phyloP scores from a whole-genome alignment of 2,329 filamentous ascomycete species.

The Scedosporium dehoogii region DNA sequence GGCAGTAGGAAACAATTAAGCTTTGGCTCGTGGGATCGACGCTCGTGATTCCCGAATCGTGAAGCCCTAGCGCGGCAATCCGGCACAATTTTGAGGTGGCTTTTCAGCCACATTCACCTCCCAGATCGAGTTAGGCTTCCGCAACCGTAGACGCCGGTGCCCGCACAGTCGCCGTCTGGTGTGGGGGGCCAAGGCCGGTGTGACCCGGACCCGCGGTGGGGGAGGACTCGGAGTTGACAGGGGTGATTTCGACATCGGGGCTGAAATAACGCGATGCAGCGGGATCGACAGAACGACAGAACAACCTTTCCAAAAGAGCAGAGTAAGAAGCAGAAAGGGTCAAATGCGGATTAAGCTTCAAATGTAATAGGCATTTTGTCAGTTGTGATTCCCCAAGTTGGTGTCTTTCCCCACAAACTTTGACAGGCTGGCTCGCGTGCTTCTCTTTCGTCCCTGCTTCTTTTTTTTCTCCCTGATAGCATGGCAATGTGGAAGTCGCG shows the following conservation, averaged over 20 bases:
- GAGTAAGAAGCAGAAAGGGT: background rate
- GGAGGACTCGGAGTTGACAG: background rate
- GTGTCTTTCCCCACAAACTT: background rate
- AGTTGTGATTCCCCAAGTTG: background rate
- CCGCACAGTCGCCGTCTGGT: too few species aligned
- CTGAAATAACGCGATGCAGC: slow-evolving; percentile 5
- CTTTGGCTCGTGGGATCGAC: background rate
- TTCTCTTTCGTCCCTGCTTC: too few species aligned
- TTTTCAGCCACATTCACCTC: too few species aligned
- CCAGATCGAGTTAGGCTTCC: background rate
- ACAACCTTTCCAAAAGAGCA: background rate
- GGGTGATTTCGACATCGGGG: slow-evolving; percentile 5
- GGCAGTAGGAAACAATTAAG: background rate
- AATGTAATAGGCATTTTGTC: too few species aligned
- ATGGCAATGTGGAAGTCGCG: too few species aligned
- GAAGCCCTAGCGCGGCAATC: background rate
- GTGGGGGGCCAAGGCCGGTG: background rate
- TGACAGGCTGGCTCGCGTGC: background rate
- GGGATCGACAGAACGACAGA: background rate
- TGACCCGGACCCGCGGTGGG: background rate
- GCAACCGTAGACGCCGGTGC: background rate
- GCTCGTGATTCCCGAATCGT: background rate
- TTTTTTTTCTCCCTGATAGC: too few species aligned
- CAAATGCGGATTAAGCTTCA: too few species aligned
- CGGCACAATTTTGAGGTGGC: too few species aligned